Evolutionary conservation across 352 stramenopile genomes (phyloP), one percentile per base, ranked within the genome.

Genomic region (Phytophthora rubi): DNA sequence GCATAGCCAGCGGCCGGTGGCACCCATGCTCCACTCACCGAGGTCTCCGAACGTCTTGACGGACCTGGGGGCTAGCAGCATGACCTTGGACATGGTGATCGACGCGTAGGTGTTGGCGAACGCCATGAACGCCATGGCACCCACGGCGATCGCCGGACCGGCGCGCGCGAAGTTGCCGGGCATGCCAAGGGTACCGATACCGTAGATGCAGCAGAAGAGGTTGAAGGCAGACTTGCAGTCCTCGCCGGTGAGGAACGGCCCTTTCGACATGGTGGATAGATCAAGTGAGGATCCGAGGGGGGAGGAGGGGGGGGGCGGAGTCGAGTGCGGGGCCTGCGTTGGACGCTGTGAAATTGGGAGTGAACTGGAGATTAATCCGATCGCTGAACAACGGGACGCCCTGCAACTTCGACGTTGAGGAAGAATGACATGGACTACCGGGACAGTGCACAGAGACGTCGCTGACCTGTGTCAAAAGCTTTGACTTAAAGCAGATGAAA

Each of bases 101-200:
- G 81, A 85, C 23, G 83, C 77, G 58, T 90, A 91, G 58, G 88
- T 75, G 68, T 91, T 91, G 71, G 81, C 80, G 44, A 85, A 80
- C 0, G 79, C 81, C 83, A 91, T 91, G 71, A 91, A 89, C 2
- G 82, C 48, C 61, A 88, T 79, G 23, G 77, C 83, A 23, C 85
- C 62, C 15, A 74, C 63, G n/a, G 81, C 83, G 45, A 86, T 78
- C 21, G 58, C 51, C 6, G 82, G 82, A 6, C 81, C 82, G n/a
- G 83, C 80, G 6, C 83, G 84, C 2, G 84, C 78, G 60, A 88
- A 92, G 68, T 92, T 92, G 32, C 73, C 81, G 0, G 85, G 82
- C 80, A 92, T 89, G 52, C 85, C 82, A 33, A 92, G 80, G 32
- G 85, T 90, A 15, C 85, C 85, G 35, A 92, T 84, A 49, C 84